Evolutionary conservation across 83 land plant genomes (phyloP).

Genomic region (Larix sibirica): DNA sequence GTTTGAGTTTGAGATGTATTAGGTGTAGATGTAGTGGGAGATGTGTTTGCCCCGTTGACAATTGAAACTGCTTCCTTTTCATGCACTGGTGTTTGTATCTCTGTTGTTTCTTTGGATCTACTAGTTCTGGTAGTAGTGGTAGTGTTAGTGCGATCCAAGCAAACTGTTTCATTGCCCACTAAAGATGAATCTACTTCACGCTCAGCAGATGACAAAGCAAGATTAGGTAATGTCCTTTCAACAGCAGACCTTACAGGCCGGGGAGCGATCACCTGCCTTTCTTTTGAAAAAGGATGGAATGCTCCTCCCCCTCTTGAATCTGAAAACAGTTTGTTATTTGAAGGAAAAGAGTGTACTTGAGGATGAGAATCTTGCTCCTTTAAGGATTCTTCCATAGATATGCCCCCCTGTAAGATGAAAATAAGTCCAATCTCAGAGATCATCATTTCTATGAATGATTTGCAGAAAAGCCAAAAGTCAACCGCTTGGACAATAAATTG

Average conservation of each 20-base stretch:
- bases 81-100: not conserved
- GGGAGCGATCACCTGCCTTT: constrained; percentile 21
- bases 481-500: constrained; percentile 18
- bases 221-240: constrained; percentile 28
- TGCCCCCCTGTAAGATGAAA: not conserved
- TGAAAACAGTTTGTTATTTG: constrained; percentile 20
- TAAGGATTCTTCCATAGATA: constrained; percentile 3
- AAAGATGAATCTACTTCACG: constrained; percentile 21
- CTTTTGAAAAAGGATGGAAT: constrained; percentile 19
- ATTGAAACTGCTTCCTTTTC: constrained; percentile 15
- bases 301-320: constrained; percentile 11
- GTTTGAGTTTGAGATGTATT: constrained; percentile 26
- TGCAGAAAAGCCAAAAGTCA: not conserved
- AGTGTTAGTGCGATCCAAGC: not conserved
- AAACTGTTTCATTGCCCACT: constrained; percentile 3
- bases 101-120: constrained; percentile 14
- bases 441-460: too few species aligned
- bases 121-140: not conserved
- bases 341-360: constrained; percentile 9
- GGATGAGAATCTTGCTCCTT: too few species aligned
- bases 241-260: constrained; percentile 10
- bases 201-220: constrained; percentile 49
- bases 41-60: not conserved
- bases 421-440: too few species aligned
- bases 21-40: not conserved